Base-by-base conservation (phyloP, 352 stramenopile species). In the Globisporangium cylindrosporum region DNA sequence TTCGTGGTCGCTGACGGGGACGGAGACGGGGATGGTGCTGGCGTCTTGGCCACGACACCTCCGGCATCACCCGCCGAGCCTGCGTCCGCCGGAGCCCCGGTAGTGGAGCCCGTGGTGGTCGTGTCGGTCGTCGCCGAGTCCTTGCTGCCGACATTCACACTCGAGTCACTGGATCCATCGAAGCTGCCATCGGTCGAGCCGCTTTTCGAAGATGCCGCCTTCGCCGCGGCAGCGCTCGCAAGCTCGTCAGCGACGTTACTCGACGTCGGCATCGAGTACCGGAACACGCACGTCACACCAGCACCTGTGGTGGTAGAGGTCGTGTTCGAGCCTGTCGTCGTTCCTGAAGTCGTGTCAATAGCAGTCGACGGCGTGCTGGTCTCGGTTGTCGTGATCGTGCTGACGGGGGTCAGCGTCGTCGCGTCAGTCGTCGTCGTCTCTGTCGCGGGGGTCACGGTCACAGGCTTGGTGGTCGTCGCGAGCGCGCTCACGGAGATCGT, bases 201-300 rank as follows among this genome's bases (percentile, higher is more conserved):
- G 49, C 48, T 61, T 32, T 57, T 66, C 32, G 63, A 61, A 5
- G 72, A 67, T 25, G 62, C 53, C 57, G 43, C 48, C 3, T 43
- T 7, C 15, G 62, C 38, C 7, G 64, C 64, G 7, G 57, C 66
- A 4, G 69, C 64, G 6, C 69, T 79, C 27, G 71, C 61, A 53
- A 86, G 66, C 36, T 74, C 67, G 43, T 67, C 77, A 0, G 73
- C 69, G 9, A 85, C n/a, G 64, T 86, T 87, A 9, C 70, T 82
- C 4, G 72, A 75, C 4, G 80, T 88, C 12, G 80, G 74, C 78
- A 88, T 81, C 36, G 78, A 75, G 59, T 86, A 88, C 18, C 76
- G 76, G 64, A 88, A 88, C 1, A 77, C 67, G 59, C 80, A 88
- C 43, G 80, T 78, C n/a, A 83, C 76, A 5, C 18, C 53, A 2